Percentiles rank a stretch among this genome's conserved stretches.
Evolutionary conservation across 1,139 yeast species (phyloP).

Genomic region (Casaregolazyma suthepensis): DNA sequence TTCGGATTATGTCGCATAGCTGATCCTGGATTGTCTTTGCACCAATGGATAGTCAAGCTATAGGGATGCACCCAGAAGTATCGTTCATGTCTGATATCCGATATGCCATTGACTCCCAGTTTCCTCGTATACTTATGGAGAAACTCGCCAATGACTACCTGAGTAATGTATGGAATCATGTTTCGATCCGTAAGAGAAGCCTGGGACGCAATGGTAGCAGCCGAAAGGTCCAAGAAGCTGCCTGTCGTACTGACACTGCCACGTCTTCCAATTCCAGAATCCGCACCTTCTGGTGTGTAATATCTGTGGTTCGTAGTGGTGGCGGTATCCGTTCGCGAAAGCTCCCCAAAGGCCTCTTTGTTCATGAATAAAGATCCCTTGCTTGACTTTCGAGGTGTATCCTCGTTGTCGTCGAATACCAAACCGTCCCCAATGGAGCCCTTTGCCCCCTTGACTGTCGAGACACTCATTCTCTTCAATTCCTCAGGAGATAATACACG

Average conservation of each 20-base stretch:
- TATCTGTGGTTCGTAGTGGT: constrained; percentile 2
- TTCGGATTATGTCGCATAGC: constrained; percentile 44
- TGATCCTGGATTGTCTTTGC: constrained; percentile 70
- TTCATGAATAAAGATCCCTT: not conserved
- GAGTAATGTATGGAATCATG: constrained; percentile 84
- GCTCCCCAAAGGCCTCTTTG: not conserved
- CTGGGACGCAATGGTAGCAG: constrained; percentile 58
- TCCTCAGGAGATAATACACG: constrained; percentile 23
- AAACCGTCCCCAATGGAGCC: not conserved
- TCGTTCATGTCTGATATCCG: constrained; percentile 81
- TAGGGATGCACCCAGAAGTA: constrained; percentile 98
- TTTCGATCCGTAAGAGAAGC: constrained; percentile 65
- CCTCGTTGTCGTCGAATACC: not conserved
- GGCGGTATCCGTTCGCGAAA: not conserved
- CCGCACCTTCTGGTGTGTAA: not conserved
- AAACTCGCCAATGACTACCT: constrained; percentile 89
- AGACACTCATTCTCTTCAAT: constrained; percentile 18
- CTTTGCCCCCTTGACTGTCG: constrained; percentile 14
- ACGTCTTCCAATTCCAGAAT: not conserved
- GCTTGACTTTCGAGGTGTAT: not conserved
- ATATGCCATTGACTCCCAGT: constrained; percentile 67
- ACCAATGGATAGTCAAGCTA: constrained; percentile 87
- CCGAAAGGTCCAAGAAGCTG: constrained; percentile 19
- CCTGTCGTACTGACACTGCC: constrained; percentile 5
- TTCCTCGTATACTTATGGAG: constrained; percentile 80